Conservation (phyloP, 129 eudicot genomes). For the Artemisia argyi region DNA sequence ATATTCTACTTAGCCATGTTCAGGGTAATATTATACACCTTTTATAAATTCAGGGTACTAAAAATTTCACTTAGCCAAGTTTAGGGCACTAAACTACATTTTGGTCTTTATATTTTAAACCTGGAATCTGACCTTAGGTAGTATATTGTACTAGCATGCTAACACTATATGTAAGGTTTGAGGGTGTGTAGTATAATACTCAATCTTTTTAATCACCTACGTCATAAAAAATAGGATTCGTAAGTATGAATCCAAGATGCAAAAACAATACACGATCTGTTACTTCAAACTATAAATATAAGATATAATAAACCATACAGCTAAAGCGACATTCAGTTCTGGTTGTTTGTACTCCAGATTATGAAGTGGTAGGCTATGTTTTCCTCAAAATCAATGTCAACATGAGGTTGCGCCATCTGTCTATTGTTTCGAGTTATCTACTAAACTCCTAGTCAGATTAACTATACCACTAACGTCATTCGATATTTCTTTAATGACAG, state of each 20-base stretch:
- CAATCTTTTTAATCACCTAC: conserved; percentile 62
- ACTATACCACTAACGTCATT: conserved; percentile 49
- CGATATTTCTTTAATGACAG: conserved; percentile 35
- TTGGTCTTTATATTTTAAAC: too few species aligned
- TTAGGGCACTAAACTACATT: too few species aligned
- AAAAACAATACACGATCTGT: conserved; percentile 3
- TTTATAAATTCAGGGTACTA: too few species aligned
- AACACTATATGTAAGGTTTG: too few species aligned
- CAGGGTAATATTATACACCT: too few species aligned
- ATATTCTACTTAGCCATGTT: too few species aligned
- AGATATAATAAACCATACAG: conserved; percentile 37
- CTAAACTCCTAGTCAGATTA: conserved; percentile 51
- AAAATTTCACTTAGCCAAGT: too few species aligned
- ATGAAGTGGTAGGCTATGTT: conserved; percentile 25
- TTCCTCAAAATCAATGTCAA: conserved; percentile 37
- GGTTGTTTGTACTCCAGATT: conserved; percentile 46
- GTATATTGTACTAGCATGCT: too few species aligned
- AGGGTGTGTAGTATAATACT: too few species aligned
- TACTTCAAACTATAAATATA: neutral
- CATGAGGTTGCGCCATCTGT: conserved; percentile 35
- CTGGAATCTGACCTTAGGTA: too few species aligned
- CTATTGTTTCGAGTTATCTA: conserved; percentile 39
- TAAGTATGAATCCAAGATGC: neutral
- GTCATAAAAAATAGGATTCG: neutral
- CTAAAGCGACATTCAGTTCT: conserved; percentile 59